Conservation (phyloP, 306 rosid genomes). For the Cucurbita argyrosperma region DNA sequence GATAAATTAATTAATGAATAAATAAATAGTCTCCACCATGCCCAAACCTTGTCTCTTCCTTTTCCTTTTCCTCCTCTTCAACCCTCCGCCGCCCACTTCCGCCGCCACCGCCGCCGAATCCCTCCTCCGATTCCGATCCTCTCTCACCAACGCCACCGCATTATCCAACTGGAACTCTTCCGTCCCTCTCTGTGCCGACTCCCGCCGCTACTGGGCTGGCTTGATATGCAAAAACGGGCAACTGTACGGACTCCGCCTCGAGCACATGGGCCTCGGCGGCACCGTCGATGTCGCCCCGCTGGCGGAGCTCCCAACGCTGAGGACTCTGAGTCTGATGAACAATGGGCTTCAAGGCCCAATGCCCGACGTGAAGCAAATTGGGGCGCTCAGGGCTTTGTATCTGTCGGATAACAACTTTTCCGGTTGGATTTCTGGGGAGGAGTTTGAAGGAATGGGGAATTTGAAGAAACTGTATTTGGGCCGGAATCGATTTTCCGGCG, state of each 20-base stretch:
- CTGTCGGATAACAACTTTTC: constrained; percentile 39
- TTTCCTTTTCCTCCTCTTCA: constrained; percentile 7
- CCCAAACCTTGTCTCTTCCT: background rate
- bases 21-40: background rate
- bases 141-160: constrained; percentile 22
- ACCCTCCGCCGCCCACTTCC: background rate
- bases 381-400: constrained; percentile 27
- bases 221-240: constrained; percentile 17
- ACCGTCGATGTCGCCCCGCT: constrained; percentile 26
- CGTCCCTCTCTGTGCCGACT: constrained; percentile 13
- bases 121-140: constrained; percentile 38
- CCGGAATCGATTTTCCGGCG: constrained; percentile 36
- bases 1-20: too few species aligned
- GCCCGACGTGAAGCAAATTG: constrained; percentile 36
- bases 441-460: constrained; percentile 36
- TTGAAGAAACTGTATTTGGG: constrained; percentile 41
- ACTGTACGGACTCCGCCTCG: constrained; percentile 27
- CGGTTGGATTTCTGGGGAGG: constrained; percentile 33
- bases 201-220: constrained; percentile 29
- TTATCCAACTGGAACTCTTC: constrained; percentile 27
- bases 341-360: constrained; percentile 44
- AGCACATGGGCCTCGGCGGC: constrained; percentile 53
- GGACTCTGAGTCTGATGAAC: constrained; percentile 38
- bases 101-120: constrained; percentile 1
- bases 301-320: constrained; percentile 16